Evolutionary conservation across 108 stramenopile species (phyloP).

Genomic region (Pseudonitzschia multistriata): DNA sequence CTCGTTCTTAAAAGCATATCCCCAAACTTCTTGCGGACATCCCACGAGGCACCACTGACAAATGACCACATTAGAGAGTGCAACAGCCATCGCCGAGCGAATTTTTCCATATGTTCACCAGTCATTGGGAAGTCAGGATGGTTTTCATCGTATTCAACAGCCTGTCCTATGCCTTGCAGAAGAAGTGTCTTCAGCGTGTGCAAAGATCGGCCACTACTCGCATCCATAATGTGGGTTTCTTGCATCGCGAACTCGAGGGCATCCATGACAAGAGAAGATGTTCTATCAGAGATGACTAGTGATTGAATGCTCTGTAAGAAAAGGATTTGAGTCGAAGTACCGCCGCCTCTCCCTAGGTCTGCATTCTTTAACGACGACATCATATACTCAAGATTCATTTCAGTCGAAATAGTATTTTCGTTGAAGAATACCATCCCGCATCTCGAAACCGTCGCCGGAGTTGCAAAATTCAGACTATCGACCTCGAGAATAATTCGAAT

Average conservation of each 20-base stretch:
- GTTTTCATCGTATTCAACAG: constrained; percentile 92
- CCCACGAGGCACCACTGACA: constrained; percentile 85
- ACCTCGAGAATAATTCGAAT: constrained; percentile 92
- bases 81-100: constrained; percentile 89
- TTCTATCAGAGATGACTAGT: constrained; percentile 54
- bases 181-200: constrained; percentile 86
- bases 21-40: constrained; percentile 76
- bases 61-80: constrained; percentile 95
- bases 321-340: constrained; percentile 55
- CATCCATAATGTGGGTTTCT: constrained; percentile 88
- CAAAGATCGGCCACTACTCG: constrained; percentile 81
- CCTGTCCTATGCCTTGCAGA: constrained; percentile 81
- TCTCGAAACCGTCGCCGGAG: constrained; percentile 96
- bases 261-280: constrained; percentile 72
- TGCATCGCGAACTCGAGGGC: constrained; percentile 75
- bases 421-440: constrained; percentile 99
- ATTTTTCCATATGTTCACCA: constrained; percentile 91
- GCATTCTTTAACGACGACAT: constrained; percentile 50
- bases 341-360: constrained; percentile 45
- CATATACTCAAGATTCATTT: constrained; percentile 72
- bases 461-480: constrained; percentile 93
- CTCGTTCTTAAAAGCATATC: constrained; percentile 73
- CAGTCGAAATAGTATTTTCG: constrained; percentile 84
- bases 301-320: constrained; percentile 72
- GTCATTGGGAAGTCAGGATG: constrained; percentile 96